phyloP scores from a whole-genome alignment of 345 rosid species.

The Aquilaria malaccensis region DNA sequence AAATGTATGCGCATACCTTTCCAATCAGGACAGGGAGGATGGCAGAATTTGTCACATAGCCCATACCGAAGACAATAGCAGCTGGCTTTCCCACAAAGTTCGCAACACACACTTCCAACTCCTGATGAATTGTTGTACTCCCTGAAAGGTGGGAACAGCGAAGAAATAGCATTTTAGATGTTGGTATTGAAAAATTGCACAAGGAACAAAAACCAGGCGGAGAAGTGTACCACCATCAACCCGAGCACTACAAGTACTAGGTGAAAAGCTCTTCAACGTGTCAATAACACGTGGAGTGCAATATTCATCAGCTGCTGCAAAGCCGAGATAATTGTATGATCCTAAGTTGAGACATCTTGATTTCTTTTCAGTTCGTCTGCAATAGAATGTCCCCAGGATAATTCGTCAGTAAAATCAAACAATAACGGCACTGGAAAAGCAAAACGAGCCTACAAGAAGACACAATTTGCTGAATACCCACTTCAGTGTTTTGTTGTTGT shows the following conservation, averaged over 20 bases:
- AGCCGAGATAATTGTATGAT: conserved; percentile 93
- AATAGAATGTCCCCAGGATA: background rate
- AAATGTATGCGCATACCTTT: conserved; percentile 32
- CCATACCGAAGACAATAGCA: conserved; percentile 80
- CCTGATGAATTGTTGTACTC: conserved; percentile 57
- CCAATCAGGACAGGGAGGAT: conserved; percentile 75
- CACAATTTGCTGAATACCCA: conserved; percentile 17
- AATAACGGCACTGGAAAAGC: background rate
- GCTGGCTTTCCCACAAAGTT: conserved; percentile 78
- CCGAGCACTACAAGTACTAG: conserved; percentile 81
- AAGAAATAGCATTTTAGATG: background rate
- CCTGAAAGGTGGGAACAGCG: conserved; percentile 28
- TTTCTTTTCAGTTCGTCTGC: conserved; percentile 63
- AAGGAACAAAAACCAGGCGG: background rate
- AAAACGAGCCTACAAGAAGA: background rate
- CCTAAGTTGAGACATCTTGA: conserved; percentile 82
- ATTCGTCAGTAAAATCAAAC: too few species aligned
- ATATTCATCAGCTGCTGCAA: conserved; percentile 90
- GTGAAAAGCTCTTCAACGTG: conserved; percentile 61
- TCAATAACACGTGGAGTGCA: conserved; percentile 84
- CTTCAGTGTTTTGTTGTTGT: conserved; percentile 80
- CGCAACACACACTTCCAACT: conserved; percentile 71
- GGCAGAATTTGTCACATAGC: conserved; percentile 71
- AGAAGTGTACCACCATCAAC: conserved; percentile 66
- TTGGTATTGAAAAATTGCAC: background rate